Percentiles rank a stretch among this genome's conserved stretches.
These are phyloP conservation scores for Torulaspora maleeae DNA, from an alignment of 805 yeast species.

Conservation along the genomic window DNA sequence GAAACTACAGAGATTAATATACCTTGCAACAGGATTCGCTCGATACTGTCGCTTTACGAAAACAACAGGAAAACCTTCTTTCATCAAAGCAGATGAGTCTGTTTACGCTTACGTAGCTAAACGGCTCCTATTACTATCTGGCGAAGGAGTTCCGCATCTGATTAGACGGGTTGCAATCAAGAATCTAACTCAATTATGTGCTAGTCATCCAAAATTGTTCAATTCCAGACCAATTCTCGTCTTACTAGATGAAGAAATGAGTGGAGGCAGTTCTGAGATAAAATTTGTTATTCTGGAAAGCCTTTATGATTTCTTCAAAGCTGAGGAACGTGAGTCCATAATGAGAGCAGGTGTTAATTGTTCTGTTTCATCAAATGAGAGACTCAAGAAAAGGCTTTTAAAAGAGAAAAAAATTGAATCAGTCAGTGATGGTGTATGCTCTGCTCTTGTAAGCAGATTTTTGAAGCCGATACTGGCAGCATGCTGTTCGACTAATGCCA, in stretches of 20 bases:
- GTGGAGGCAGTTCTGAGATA: conserved; percentile 37
- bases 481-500: conserved; percentile 45
- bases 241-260: conserved; percentile 50
- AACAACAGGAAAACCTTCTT: conserved; percentile 37
- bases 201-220: conserved; percentile 62
- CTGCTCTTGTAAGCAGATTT: conserved; percentile 66
- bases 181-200: conserved; percentile 55
- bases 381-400: conserved; percentile 42
- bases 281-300: conserved; percentile 54
- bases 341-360: conserved; percentile 40
- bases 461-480: conserved; percentile 44
- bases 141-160: conserved; percentile 29
- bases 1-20: conserved; percentile 52
- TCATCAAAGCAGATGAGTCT: conserved; percentile 44
- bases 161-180: conserved; percentile 51
- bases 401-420: conserved; percentile 35
- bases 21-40: conserved; percentile 67
- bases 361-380: conserved; percentile 34
- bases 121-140: conserved; percentile 53
- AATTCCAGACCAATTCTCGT: conserved; percentile 49
- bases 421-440: conserved; percentile 65
- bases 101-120: conserved; percentile 55
- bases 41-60: conserved; percentile 54
- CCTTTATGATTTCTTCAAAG: conserved; percentile 50
- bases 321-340: conserved; percentile 48